These are phyloP conservation scores for Tulasnella calospora DNA, from an alignment of 768 basidiomycete genomes.

Conservation along the genomic window DNA sequence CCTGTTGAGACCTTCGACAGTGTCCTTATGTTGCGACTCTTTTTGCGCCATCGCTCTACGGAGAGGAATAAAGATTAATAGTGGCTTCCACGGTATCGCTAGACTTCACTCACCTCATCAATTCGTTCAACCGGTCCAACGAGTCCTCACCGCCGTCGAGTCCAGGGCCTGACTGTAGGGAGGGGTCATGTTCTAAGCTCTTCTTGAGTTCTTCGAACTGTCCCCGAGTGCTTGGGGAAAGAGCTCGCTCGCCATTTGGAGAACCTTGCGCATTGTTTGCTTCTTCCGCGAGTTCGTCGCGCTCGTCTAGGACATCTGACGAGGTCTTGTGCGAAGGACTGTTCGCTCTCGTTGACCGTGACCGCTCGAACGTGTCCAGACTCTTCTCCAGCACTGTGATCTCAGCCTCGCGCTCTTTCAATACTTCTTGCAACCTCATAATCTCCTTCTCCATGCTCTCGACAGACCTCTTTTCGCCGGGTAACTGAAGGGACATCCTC, in stretches of 20 bases:
- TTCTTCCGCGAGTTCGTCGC: constrained; percentile 24
- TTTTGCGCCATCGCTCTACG: constrained; percentile 94
- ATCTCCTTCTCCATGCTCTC: constrained; percentile 89
- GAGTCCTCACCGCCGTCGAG: constrained; percentile 44
- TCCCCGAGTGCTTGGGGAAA: constrained; percentile 68
- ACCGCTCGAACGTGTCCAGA: constrained; percentile 31
- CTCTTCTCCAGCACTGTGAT: constrained; percentile 66
- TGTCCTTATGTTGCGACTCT: constrained; percentile 81
- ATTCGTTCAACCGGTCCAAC: constrained; percentile 75
- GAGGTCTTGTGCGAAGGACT: constrained; percentile 16
- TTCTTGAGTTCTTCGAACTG: constrained; percentile 71
- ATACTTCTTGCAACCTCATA: constrained; percentile 87
- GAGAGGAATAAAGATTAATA: constrained; percentile 26
- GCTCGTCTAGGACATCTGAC: constrained; percentile 16
- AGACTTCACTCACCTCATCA: constrained; percentile 70
- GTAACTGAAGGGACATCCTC: constrained; percentile 24
- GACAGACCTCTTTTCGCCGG: constrained; percentile 40
- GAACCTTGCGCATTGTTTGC: neutral
- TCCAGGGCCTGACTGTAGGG: neutral
- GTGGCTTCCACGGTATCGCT: neutral
- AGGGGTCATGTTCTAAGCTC: constrained; percentile 49
- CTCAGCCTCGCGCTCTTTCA: constrained; percentile 88
- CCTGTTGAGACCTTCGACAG: constrained; percentile 63
- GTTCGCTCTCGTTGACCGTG: constrained; percentile 2
- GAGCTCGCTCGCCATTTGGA: constrained; percentile 23